Evolutionary conservation across 257 asterid species (phyloP).

Genomic region (Solanum gracilifrons): DNA sequence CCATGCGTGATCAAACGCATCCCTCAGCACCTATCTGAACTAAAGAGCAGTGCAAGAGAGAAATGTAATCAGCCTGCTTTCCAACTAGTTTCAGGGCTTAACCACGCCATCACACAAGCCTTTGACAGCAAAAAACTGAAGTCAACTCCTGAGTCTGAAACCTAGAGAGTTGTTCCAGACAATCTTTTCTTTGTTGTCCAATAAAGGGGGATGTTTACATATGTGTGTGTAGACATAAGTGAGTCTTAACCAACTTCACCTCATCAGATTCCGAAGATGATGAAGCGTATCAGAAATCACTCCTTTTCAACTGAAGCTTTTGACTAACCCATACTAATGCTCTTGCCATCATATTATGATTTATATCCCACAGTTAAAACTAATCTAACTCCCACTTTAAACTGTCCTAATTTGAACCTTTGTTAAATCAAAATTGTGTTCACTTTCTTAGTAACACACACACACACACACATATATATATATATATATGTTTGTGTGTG

Average conservation of each 20-base stretch:
- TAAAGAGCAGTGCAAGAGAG: background rate
- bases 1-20: background rate
- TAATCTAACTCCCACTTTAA: background rate
- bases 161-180: background rate
- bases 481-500: no score
- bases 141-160: background rate
- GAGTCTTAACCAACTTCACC: background rate
- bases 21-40: background rate
- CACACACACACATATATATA: no score
- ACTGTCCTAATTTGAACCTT: background rate
- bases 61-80: background rate
- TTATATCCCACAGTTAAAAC: background rate
- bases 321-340: background rate
- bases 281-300: background rate
- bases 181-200: background rate
- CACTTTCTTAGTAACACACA: background rate
- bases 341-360: background rate
- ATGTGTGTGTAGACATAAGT: background rate
- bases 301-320: background rate
- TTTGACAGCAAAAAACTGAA: background rate
- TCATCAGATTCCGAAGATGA: background rate
- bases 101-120: background rate
- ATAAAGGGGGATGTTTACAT: background rate
- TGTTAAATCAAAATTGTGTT: background rate
- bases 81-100: background rate